Conservation (phyloP, 257 asterid species). For the Oldenlandia corymbosa region DNA sequence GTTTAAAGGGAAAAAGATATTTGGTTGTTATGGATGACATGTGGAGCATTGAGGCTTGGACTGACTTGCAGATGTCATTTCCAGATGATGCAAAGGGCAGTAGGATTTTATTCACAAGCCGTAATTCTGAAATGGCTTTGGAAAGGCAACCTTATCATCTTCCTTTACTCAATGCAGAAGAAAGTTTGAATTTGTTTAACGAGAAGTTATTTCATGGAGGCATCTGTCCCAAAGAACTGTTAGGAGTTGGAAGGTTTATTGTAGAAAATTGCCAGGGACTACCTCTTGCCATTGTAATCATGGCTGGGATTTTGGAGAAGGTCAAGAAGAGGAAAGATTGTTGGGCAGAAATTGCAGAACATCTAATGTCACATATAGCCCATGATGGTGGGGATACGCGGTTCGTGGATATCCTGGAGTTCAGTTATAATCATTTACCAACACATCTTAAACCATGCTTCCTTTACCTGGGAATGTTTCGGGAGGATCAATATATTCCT, state of each 20-base stretch:
- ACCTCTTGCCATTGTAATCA: constrained; percentile 1
- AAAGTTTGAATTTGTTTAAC: too few relatives aligned
- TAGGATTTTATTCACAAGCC: constrained; percentile 13
- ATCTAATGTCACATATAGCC: background rate
- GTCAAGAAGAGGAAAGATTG: too few relatives aligned
- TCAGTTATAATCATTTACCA: background rate
- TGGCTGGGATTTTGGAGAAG: background rate
- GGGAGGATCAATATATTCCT: background rate
- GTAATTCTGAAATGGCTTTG: background rate
- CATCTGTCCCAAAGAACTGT: too few relatives aligned
- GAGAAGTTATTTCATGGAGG: too few relatives aligned
- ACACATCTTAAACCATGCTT: constrained; percentile 7
- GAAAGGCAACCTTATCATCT: too few relatives aligned
- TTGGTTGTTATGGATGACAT: background rate
- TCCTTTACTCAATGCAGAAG: too few relatives aligned
- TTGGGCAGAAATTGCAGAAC: background rate
- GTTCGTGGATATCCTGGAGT: background rate
- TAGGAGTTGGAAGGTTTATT: too few relatives aligned
- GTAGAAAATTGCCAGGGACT: background rate
- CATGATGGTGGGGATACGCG: background rate
- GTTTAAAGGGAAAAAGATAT: background rate
- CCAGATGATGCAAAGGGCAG: too few relatives aligned
- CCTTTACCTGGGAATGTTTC: constrained; percentile 13
- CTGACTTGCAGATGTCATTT: too few relatives aligned
- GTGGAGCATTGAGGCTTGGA: too few relatives aligned